Base-by-base conservation (phyloP, 306 rosid genomes). In the Corylus avellana region DNA sequence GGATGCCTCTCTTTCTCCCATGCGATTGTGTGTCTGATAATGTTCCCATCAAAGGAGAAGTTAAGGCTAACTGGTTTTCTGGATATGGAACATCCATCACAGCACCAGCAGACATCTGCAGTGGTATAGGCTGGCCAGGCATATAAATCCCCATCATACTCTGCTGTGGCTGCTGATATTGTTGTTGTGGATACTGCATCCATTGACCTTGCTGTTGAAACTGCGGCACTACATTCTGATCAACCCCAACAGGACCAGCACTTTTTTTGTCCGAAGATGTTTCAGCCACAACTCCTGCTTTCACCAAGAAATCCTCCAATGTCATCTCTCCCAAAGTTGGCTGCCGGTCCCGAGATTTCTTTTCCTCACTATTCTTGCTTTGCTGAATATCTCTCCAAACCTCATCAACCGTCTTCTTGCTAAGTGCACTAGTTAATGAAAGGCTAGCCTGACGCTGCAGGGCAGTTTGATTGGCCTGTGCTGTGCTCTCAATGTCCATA, bases 301-400 rank as follows among this genome's bases (percentile, higher is more conserved):
- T 87, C 76, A 89, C 97, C 87, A 95, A 88, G 90, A 95, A 95
- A 83, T 92, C 98, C 82, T 92, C 98, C 71, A 95, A 89, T 11
- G 98, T 95, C 97, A 95, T 92, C 92, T 95, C 98, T 48, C 98
- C 98, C 75, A 92, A 77, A 59, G 98, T 92, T 47, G 91, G 87
- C 13, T 85, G 97, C 70, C 92, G 85, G 61, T 87, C 97, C 53
- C 77, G 91, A 29, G 88, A 72, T 58, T 81, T 88, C 90, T 81
- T 85, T 79, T 87, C 89, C 74, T 79, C 84, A 0, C 44, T 70
- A 50, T 78, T 80, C 84, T 92, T 92, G 72, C 82, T 78, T 82
- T 89, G 94, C 62, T 91, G 98, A 82, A 95, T 95, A 75, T 95
- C 98, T 80, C 85, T 88, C 98, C 98, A 95, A 73, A 95, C 98